Evolutionary conservation across 768 basidiomycete genomes (phyloP).

Genomic region (Thelephora ganbajun): DNA sequence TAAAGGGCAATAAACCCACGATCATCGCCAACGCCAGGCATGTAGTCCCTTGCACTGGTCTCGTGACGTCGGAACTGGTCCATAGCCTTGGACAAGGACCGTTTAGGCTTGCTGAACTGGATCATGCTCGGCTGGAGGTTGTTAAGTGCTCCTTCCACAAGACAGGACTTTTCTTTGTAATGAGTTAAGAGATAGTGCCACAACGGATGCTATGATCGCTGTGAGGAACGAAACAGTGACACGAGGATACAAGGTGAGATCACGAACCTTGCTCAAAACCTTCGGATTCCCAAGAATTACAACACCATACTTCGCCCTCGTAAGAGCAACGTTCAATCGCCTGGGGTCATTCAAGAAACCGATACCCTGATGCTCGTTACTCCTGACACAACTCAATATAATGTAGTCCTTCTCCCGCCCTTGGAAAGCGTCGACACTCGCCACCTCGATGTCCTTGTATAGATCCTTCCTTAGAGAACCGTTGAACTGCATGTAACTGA

Average conservation of each 20-base stretch:
- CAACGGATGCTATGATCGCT: constrained; percentile 66
- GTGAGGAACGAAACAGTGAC: constrained; percentile 6
- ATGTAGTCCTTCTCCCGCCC: constrained; percentile 99
- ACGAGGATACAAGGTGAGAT: constrained; percentile 1
- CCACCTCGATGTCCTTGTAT: constrained; percentile 99
- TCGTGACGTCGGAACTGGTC: constrained; percentile 91
- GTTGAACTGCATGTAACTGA: constrained; percentile 99
- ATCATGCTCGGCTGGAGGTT: constrained; percentile 98
- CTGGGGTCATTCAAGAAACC: constrained; percentile 98
- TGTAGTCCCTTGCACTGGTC: constrained; percentile 75
- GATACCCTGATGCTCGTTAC: constrained; percentile 98
- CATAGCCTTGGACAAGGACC: constrained; percentile 78
- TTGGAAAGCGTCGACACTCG: constrained; percentile 98
- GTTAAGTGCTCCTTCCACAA: constrained; percentile 93
- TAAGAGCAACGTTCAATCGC: constrained; percentile 91
- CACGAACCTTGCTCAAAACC: constrained; percentile 87
- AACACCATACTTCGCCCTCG: constrained; percentile 94
- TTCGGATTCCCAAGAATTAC: constrained; percentile 99
- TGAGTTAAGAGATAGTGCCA: constrained; percentile 98
- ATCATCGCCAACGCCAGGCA: constrained; percentile 31
- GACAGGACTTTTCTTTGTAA: constrained; percentile 88
- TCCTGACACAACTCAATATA: constrained; percentile 92
- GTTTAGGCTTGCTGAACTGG: constrained; percentile 95
- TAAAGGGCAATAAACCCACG: constrained; percentile 19
- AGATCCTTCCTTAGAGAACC: constrained; percentile 98